A percentile compares a stretch with the other conserved stretches of the same genome.
Evolutionary conservation across 2,329 filamentous ascomycete species (phyloP).

Genomic region (Clonostachys rosea): DNA sequence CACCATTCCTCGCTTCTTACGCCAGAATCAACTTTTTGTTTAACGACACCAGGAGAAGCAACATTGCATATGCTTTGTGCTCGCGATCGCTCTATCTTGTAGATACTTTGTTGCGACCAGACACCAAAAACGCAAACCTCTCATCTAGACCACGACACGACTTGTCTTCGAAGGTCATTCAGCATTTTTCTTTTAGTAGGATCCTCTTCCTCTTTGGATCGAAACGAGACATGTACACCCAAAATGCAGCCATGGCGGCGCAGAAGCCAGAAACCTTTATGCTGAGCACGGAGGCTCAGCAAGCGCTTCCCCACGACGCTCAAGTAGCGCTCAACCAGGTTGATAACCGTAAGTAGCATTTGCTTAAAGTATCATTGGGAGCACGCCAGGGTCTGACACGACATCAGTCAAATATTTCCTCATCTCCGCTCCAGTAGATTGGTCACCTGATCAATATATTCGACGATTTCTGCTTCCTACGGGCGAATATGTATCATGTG

Average conservation of each 20-base stretch:
- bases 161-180: too few species aligned
- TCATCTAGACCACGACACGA: too few species aligned
- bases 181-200: too few species aligned
- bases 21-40: too few species aligned
- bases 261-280: slow-evolving; percentile 99
- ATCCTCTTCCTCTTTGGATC: neutral
- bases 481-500: slow-evolving; percentile 97
- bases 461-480: slow-evolving; percentile 92
- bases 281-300: slow-evolving; percentile 94
- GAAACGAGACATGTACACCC: slow-evolving; percentile 64
- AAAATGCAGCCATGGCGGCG: slow-evolving; percentile 82
- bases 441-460: slow-evolving; percentile 95
- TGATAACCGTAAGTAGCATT: slow-evolving; percentile 73
- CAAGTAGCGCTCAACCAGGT: slow-evolving; percentile 97
- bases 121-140: too few species aligned
- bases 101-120: too few species aligned
- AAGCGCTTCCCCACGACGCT: slow-evolving; percentile 91
- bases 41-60: too few species aligned
- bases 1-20: too few species aligned
- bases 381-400: slow-evolving; percentile 5
- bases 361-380: neutral
- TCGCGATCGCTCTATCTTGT: too few species aligned
- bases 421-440: slow-evolving; percentile 96
- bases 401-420: slow-evolving; percentile 94
- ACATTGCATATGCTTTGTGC: too few species aligned